Evolutionary conservation across 169 alveolate genomes (phyloP), one percentile per base, ranked within the genome.

Genomic region (Plasmodium ovale): DNA sequence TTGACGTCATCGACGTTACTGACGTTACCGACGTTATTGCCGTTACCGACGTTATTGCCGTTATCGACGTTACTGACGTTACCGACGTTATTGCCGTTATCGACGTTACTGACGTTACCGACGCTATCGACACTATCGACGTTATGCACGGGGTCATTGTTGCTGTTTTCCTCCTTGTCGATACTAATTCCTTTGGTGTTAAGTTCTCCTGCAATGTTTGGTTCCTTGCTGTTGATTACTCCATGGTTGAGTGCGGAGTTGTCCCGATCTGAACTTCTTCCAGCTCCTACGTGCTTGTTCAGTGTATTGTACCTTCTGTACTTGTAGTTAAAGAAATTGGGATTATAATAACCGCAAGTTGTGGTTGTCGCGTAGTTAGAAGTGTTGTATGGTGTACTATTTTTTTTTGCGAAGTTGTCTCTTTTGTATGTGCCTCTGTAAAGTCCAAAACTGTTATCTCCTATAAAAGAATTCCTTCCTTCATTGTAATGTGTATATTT

Each of bases 291-390:
- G 54, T 21, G 56, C 37, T 44, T 54, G 29, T 44, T 56, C 39
- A 39, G 33, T 33, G 19, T 72, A 44, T 56, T 54, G 21, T 56
- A 21, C n/a, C 56, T 56, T 49, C 56, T 72, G 56, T 72, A 31
- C 19, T 56, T 72, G 21, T 56, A 44, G 47, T 69, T 69, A 69
- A 47, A 39, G 23, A 25, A 25, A 35, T 69, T 69, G 4, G 25
- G 21, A 44, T 37, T 35, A 35, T 69, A 72, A 60, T 72, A 56
- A 27, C 44, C 31, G 35, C 33, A 56, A n/a, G 87, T 56, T n/a
- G 59, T 54, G 27, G 71, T 44, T 12, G 72, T 72, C 21, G 60
- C 44, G 54, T 42, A 37, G 14, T 64, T 56, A 31, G 87, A 60
- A 4, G 51, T 56, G 16, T 59, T 56, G 53, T 58, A 27, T 37